A percentile compares a stretch with the other conserved stretches of the same genome.
These are phyloP conservation scores for Apium graveolens DNA, from an alignment of 129 eudicot genomes.

Conservation along the genomic window DNA sequence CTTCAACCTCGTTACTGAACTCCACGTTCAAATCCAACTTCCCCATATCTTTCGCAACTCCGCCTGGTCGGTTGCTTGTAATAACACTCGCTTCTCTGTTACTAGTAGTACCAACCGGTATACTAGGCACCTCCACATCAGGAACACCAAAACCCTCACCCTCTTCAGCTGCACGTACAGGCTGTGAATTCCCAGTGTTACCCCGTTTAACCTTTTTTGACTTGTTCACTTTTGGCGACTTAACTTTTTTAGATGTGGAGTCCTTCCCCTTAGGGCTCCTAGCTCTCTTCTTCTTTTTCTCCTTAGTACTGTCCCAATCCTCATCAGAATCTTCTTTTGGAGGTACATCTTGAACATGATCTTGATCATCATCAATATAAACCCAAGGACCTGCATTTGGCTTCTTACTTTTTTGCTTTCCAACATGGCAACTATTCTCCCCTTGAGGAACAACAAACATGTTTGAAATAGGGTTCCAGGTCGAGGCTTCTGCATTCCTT, in stretches of 20 bases:
- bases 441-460: constrained; percentile 37
- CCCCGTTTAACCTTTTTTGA: constrained; percentile 21
- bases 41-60: constrained; percentile 54
- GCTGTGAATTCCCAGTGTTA: constrained; percentile 23
- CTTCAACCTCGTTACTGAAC: constrained; percentile 72
- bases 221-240: constrained; percentile 17
- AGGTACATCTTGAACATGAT: constrained; percentile 36
- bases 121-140: constrained; percentile 17
- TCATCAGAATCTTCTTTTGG: constrained; percentile 62
- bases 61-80: constrained; percentile 54
- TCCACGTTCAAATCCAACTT: constrained; percentile 90
- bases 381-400: constrained; percentile 37
- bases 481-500: constrained; percentile 19
- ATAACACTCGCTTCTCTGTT: constrained; percentile 28
- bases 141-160: constrained; percentile 14
- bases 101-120: constrained; percentile 22
- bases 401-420: constrained; percentile 3
- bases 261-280: constrained; percentile 8
- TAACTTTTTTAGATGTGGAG: constrained; percentile 15
- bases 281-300: constrained; percentile 30
- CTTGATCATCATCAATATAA: constrained; percentile 73
- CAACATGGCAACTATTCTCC: not conserved
- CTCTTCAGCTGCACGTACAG: constrained; percentile 22
- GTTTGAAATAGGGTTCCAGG: constrained; percentile 76
- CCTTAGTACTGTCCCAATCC: constrained; percentile 43